A percentile compares a stretch with the other conserved stretches of the same genome.
Conservation (phyloP, 208 protist species). For the Naegleria fowleri region DNA sequence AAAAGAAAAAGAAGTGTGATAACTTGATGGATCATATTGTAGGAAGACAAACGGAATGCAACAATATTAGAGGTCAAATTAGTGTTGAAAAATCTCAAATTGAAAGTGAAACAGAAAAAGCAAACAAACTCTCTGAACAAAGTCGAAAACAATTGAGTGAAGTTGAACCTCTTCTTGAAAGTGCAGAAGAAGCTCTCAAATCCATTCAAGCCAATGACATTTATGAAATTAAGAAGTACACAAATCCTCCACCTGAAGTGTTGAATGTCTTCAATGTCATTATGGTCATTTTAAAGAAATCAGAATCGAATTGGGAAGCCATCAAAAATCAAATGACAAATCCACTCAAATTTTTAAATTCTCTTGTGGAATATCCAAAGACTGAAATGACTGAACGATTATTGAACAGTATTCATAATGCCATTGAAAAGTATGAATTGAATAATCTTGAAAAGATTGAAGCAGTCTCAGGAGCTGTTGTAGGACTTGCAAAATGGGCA, state of each 20-base stretch:
- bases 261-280: constrained; percentile 90
- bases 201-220: constrained; percentile 92
- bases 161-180: constrained; percentile 89
- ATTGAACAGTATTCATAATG: constrained; percentile 88
- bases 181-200: constrained; percentile 87
- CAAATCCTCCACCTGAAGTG: constrained; percentile 85
- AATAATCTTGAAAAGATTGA: constrained; percentile 45
- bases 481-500: constrained; percentile 94
- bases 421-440: constrained; percentile 52
- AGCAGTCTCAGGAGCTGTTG: constrained; percentile 85
- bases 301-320: constrained; percentile 83
- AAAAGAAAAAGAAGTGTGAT: constrained; percentile 82
- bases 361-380: constrained; percentile 93
- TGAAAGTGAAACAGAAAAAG: constrained; percentile 84
- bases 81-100: constrained; percentile 66
- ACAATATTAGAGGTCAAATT: not conserved
- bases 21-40: constrained; percentile 67
- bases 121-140: constrained; percentile 90
- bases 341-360: constrained; percentile 82
- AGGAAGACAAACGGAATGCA: constrained; percentile 6
- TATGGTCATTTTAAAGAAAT: constrained; percentile 85
- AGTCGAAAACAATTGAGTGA: constrained; percentile 88
- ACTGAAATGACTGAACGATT: constrained; percentile 89
- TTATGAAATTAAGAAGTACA: constrained; percentile 94
- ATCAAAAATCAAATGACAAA: constrained; percentile 92